Evolutionary conservation across 371 early-diverging fungal genomes (phyloP).

Genomic region (Nosema muscidifuracis): DNA sequence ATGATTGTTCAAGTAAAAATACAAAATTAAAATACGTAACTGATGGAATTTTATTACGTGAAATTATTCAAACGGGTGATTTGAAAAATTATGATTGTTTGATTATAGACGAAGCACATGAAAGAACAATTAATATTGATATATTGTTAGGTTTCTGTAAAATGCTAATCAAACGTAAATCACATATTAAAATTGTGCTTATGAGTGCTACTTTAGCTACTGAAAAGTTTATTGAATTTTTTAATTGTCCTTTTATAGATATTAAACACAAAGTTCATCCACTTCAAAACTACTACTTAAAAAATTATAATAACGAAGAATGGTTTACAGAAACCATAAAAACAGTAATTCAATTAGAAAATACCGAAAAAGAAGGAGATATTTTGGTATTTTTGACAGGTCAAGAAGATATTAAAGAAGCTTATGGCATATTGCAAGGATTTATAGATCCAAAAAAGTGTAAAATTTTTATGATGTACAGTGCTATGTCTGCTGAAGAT

Average conservation of each 20-base stretch:
- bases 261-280: conserved; percentile 43
- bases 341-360: conserved; percentile 35
- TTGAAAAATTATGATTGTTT: conserved; percentile 79
- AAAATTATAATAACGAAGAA: conserved; percentile 20
- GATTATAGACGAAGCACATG: conserved; percentile 97
- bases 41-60: conserved; percentile 91
- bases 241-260: conserved; percentile 35
- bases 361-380: conserved; percentile 35
- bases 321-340: conserved; percentile 67
- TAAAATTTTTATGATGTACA: conserved; percentile 66
- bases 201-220: conserved; percentile 91
- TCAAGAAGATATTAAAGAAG: conserved; percentile 92
- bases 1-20: conserved; percentile 68
- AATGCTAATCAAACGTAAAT: conserved; percentile 52
- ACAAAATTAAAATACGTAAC: conserved; percentile 95
- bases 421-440: conserved; percentile 66
- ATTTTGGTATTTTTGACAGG: conserved; percentile 81
- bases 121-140: conserved; percentile 91
- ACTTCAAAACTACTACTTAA: conserved; percentile 46
- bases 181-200: conserved; percentile 72
- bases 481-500: conserved; percentile 61
- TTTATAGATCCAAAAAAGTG: not conserved
- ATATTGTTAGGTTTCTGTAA: conserved; percentile 44
- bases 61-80: conserved; percentile 79
- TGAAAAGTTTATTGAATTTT: conserved; percentile 39